phyloP scores from a whole-genome alignment of 1,284 basidiomycete genomes.

The Puccinia hordei region DNA sequence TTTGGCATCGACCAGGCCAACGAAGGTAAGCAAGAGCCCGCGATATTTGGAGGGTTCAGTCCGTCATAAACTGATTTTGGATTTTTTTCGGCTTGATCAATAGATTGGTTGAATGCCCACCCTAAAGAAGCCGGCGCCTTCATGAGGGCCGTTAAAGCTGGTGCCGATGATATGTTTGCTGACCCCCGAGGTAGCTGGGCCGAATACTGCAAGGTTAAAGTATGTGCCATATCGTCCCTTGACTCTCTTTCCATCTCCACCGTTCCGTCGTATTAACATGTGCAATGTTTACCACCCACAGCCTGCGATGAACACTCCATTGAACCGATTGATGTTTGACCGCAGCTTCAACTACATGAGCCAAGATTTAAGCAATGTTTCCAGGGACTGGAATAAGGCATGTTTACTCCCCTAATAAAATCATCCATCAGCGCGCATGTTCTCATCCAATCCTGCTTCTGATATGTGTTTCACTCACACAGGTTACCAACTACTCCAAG shows the following conservation, averaged over 20 bases:
- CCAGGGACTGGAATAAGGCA: conserved; percentile 57
- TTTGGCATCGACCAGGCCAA: conserved; percentile 21
- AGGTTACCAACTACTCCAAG: conserved; percentile 60
- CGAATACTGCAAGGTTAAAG: conserved; percentile 59
- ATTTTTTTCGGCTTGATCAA: not conserved
- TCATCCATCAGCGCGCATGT: not conserved
- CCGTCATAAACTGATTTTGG: not conserved
- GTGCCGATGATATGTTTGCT: conserved; percentile 58
- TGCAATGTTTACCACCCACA: conserved; percentile 6
- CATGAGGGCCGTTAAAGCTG: conserved; percentile 61
- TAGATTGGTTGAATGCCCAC: conserved; percentile 54
- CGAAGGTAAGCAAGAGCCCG: conserved; percentile 35
- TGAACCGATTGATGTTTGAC: conserved; percentile 58
- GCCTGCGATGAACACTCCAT: conserved; percentile 57
- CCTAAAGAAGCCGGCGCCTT: conserved; percentile 60
- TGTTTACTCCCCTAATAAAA: not conserved
- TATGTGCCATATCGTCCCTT: conserved; percentile 44
- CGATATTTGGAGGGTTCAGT: not conserved
- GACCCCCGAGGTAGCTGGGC: conserved; percentile 59
- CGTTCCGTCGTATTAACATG: not conserved
- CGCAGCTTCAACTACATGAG: conserved; percentile 60
- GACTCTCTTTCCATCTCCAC: not conserved
- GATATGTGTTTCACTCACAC: not conserved
- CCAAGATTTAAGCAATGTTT: conserved; percentile 56
- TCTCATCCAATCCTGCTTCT: not conserved